Evolutionary conservation across 2,329 filamentous ascomycete species (phyloP), one percentile per base, ranked within the genome.

Genomic region (Ilyonectria robusta): DNA sequence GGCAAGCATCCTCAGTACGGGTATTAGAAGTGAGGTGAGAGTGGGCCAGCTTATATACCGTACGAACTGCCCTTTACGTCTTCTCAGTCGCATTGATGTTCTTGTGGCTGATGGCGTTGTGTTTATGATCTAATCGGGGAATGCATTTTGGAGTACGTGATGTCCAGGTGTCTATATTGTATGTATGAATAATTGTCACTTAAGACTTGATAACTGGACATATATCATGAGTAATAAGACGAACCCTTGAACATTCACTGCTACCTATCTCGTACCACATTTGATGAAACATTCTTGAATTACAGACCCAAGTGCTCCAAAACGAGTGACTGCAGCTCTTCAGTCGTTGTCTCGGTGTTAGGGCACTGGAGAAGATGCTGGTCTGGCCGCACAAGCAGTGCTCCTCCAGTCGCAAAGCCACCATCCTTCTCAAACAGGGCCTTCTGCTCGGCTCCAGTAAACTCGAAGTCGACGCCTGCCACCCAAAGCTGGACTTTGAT

Each of bases 361-460:
- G 53, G n/a, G 35, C 51, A 51, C 35, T 71, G 66, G 77, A 72
- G 59, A 8, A 82, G 77, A 61, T 83, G 80, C 59, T 83, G 81
- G 64, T 83, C 81, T 4, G 81, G 81, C n/a, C 81, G 72, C 13
- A 83, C 70, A 4, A 82, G 57, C 6, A 79, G 65, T 0, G 75
- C 79, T 15, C 74, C 70, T 7, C 74, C 75, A 3, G 71, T 57
- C 6, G 59, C 42, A 7, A 81, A 57, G 1, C 75, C 70, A 4
- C 71, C 66, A 3, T 70, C 59, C 6, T 72, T 56, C 68, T 76
- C 77, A 29, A 76, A 69, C 0, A 60, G 33, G 2, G 17, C 33
- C 31, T 31, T 29, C 9, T 65, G 56, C 21, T 56, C 9, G 0
- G 31, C 50, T 13, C 40, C 19, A 10, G 4, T 21, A n/a, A 65